Evolutionary conservation across 2,329 filamentous ascomycete genomes (phyloP), one percentile per base, ranked within the genome.

Genomic region (Lasiodiplodia hormozganensis): DNA sequence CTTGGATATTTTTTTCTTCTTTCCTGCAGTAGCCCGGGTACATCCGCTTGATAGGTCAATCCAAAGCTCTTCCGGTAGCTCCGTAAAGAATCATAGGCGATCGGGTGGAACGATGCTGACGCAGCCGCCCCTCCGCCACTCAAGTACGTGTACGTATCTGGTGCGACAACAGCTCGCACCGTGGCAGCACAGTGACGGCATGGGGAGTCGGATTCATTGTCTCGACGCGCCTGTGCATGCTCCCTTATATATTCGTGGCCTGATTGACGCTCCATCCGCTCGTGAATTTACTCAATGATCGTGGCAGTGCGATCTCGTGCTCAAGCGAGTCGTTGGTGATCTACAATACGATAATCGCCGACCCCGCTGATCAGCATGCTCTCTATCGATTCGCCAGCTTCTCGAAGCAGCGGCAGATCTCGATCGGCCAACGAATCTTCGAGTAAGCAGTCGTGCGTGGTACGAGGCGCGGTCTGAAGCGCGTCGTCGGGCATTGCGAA

Each of bases 301-400:
- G 40, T 47, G 16, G n/a, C n/a, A 47, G 40, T n/a, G n/a, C 40
- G 40, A 47, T 47, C 40, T 47, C 40, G 40, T 47, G n/a, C n/a
- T 7, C 34, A 8, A 34, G 16, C 60, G 43, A 47, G 16, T 11
- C 60, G 3, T 23, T n/a, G 21, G 54, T n/a, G 60, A 52, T 64
- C 43, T 64, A 47, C 60, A 21, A 38, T 12, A 28, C 28, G 28
- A 28, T 16, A 51, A 52, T 36, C 47, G 18, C 43, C 43, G 28
- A 38, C 60, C 18, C 43, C 25, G 43, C 28, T 64, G 60, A 52
- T 52, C 47, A 64, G 16, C 60, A 52, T 28, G 28, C 43, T 36
- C 60, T 51, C 36, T 51, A 64, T 64, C 60, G 43, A 52, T 25
- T 52, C 11, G n/a, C 21, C 36, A n/a, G 25, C 25, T 8, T 34